Evolutionary conservation across 345 rosid species (phyloP).

Genomic region (Carallia pectinifolia): DNA sequence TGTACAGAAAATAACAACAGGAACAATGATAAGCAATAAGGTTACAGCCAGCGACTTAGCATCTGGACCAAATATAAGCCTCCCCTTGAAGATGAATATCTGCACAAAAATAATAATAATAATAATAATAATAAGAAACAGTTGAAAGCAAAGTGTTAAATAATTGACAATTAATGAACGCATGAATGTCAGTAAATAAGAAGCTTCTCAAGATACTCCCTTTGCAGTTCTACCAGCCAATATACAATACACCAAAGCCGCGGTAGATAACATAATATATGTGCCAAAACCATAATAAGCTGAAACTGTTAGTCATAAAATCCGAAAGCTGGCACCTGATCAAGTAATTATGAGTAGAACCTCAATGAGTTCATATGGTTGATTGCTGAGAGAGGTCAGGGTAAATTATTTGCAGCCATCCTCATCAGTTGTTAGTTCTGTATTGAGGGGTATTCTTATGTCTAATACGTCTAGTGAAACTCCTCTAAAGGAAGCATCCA

Average conservation of each 20-base stretch:
- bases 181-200: background rate
- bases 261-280: background rate
- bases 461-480: background rate
- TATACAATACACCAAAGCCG: background rate
- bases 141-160: conserved; percentile 1
- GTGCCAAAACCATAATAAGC: background rate
- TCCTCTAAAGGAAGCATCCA: background rate
- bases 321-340: background rate
- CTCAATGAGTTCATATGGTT: background rate
- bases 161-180: background rate
- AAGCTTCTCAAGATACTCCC: background rate
- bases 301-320: background rate
- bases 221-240: background rate
- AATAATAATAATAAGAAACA: conserved; percentile 8
- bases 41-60: conserved; percentile 44
- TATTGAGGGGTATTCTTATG: background rate
- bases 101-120: conserved; percentile 19
- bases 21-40: conserved; percentile 44
- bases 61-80: conserved; percentile 55
- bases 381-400: background rate
- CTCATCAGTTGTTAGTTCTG: too few relatives aligned
- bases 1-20: conserved; percentile 45
- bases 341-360: conserved; percentile 1
- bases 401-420: too few relatives aligned
- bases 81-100: conserved; percentile 45